Conservation (phyloP, 257 asterid species). For the Solanum microdontum region DNA sequence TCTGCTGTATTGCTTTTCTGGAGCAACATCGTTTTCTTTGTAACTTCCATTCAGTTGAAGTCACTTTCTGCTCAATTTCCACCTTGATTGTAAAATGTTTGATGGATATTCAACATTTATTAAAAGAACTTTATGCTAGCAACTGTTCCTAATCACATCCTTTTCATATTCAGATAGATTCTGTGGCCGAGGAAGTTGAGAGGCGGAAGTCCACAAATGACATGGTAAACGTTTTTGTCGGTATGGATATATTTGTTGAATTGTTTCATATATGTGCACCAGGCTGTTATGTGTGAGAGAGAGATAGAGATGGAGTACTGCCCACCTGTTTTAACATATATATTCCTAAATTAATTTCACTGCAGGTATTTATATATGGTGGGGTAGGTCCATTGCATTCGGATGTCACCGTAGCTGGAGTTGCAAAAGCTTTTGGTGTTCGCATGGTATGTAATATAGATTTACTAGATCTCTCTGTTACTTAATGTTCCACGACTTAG, state of each 20-base stretch:
- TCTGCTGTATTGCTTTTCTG: not conserved
- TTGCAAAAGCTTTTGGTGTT: conserved; percentile 94
- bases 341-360: not conserved
- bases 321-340: not conserved
- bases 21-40: not conserved
- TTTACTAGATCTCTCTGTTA: not conserved
- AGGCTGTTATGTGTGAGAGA: not conserved
- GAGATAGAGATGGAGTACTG: not conserved
- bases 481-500: not conserved
- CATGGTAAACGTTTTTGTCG: conserved; percentile 27
- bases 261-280: not conserved
- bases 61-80: not conserved
- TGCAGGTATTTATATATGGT: conserved; percentile 82
- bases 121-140: not conserved
- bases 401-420: conserved; percentile 83
- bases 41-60: not conserved
- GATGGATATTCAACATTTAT: not conserved
- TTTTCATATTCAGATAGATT: conserved; percentile 54
- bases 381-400: conserved; percentile 87
- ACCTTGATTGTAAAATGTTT: not conserved
- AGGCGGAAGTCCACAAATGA: conserved; percentile 52
- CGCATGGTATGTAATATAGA: conserved; percentile 39
- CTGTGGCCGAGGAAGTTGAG: conserved; percentile 90
- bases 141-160: not conserved
- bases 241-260: not conserved